Evolutionary conservation across 176 grass and related monocot genomes (phyloP).

Genomic region (Chloris gayana): DNA sequence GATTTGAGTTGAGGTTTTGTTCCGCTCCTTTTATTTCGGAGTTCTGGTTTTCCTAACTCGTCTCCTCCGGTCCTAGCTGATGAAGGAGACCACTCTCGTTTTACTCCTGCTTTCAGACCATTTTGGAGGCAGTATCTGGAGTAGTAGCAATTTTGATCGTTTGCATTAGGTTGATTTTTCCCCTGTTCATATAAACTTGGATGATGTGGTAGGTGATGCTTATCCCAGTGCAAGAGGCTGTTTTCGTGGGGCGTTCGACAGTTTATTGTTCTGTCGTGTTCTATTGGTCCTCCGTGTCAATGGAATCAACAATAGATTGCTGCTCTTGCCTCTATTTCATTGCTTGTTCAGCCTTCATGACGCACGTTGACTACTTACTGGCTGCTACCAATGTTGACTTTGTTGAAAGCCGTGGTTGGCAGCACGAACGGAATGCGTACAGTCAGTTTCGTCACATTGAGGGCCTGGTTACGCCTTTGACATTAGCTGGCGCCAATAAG

Average conservation of each 20-base stretch:
- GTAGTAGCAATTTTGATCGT: background rate
- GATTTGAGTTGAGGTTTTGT: background rate
- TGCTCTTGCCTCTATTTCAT: too few relatives aligned
- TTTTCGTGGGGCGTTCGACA: background rate
- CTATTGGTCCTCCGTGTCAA: background rate
- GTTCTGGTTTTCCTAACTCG: background rate
- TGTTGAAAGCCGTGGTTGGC: background rate
- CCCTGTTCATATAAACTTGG: background rate
- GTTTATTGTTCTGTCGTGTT: background rate
- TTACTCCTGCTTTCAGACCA: background rate
- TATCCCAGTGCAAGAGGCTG: background rate
- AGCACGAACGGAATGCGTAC: background rate
- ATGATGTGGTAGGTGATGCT: background rate
- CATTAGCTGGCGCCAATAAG: background rate
- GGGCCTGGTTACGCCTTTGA: background rate
- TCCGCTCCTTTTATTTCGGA: background rate
- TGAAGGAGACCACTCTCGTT: background rate
- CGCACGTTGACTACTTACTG: too few relatives aligned
- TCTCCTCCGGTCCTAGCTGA: background rate
- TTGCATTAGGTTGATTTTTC: background rate
- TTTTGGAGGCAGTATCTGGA: constrained; percentile 15
- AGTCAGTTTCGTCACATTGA: background rate
- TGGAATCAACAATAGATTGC: background rate
- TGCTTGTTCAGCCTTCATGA: too few relatives aligned
- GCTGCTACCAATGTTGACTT: background rate